Conservation (phyloP, 75 land plant genomes). For the Larix kaempferi region DNA sequence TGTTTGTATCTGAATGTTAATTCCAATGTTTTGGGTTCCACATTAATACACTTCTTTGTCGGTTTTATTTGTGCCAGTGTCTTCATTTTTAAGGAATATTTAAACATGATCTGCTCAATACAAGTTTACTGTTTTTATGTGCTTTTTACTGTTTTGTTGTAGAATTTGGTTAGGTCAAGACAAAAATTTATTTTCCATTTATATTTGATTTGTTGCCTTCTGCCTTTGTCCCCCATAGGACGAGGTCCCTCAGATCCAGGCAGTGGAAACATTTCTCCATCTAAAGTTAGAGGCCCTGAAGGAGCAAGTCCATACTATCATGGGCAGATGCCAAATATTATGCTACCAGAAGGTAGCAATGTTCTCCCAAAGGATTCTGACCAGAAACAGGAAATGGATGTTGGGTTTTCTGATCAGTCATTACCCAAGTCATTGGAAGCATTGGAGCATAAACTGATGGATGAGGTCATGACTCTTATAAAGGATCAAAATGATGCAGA, state of each 20-base stretch:
- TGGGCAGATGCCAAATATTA: constrained; percentile 30
- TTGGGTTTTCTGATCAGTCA: constrained; percentile 26
- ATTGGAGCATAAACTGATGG: constrained; percentile 58
- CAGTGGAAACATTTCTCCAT: constrained; percentile 11
- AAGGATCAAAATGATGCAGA: constrained; percentile 69
- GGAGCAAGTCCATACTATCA: constrained; percentile 20
- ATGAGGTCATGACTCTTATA: constrained; percentile 50
- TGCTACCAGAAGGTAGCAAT: constrained; percentile 16
- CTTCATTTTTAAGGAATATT: no score
- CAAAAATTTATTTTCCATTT: no score
- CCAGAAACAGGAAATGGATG: constrained; percentile 28
- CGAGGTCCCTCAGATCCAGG: not conserved
- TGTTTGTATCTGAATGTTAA: not conserved
- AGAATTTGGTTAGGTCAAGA: no score
- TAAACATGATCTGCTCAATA: no score
- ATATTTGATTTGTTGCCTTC: not conserved
- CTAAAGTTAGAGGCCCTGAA: constrained; percentile 2
- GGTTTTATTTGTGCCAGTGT: no score
- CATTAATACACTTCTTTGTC: no score
- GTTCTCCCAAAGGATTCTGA: constrained; percentile 17
- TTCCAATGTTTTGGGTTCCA: no score
- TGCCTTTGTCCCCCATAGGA: not conserved
- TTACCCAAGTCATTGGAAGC: constrained; percentile 47
- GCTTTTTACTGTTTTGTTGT: no score
- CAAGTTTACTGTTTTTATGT: no score